Evolutionary conservation across 148 eudicot genomes (phyloP).

Genomic region (Arbutus unedo): DNA sequence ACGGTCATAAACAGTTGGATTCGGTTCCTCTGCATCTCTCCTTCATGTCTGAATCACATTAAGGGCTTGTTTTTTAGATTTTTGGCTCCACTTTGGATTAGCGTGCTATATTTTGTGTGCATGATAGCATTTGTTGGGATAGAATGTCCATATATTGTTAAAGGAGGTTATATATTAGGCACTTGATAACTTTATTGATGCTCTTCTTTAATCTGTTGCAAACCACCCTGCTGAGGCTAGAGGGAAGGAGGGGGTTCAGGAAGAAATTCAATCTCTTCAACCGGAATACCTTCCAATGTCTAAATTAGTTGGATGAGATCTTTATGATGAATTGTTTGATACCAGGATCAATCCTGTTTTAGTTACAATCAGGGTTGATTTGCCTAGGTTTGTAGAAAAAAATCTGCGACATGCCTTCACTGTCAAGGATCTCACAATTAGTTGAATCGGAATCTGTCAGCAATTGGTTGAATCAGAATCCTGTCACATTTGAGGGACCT

Average conservation of each 20-base stretch:
- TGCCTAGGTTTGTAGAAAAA: constrained; percentile 1
- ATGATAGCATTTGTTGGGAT: neutral
- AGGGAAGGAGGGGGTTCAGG: neutral
- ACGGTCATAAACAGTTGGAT: neutral
- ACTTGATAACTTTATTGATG: neutral
- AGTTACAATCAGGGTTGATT: neutral
- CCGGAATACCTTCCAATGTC: neutral
- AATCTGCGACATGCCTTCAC: neutral
- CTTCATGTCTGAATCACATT: neutral
- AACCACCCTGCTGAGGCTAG: neutral
- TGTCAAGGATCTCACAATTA: neutral
- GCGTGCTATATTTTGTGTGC: neutral
- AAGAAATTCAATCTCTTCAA: neutral
- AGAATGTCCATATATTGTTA: neutral
- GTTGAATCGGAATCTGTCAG: neutral
- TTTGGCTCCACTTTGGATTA: neutral
- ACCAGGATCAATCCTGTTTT: neutral
- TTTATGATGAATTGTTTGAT: neutral
- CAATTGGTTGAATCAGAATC: no score
- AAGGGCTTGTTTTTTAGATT: neutral
- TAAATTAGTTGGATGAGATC: neutral
- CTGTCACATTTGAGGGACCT: neutral
- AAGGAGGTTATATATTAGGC: neutral
- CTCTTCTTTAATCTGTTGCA: neutral
- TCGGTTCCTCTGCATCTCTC: neutral